Evolutionary conservation across 306 rosid genomes (phyloP), one percentile per base, ranked within the genome.

Genomic region (Canavalia gladiata): DNA sequence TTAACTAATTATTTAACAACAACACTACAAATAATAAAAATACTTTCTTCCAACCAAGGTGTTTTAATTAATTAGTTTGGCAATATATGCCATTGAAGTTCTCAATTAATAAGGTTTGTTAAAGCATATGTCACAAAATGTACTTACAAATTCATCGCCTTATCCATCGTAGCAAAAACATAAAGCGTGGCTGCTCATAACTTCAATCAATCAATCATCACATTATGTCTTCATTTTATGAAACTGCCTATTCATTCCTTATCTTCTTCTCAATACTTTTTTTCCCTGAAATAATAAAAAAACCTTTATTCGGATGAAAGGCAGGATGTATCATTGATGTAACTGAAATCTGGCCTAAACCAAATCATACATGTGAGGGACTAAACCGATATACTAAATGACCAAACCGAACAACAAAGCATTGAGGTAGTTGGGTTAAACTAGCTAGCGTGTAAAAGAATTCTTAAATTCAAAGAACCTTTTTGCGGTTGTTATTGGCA

Each of bases 21-120:
- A 33, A 34, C n/a, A 34, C 45, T 62, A 9, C 50, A 39, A 39
- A 25, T 6, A 13, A 7, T 2, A 45, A 35, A 2, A 68, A 46
- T 68, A 49, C 34, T 5, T 29, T 6, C 59, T 13, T 47, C n/a
- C 46, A 9, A 6, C 6, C 11, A 45, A 28, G 28, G 13, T 28
- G 49, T 5, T 28, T 28, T 66, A 42, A 43, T 28, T 66, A 42
- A 67, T 69, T 31, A 69, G 12, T 37, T 3, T 52, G 10, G 25
- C 54, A 35, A 35, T 18, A 18, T 18, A 18, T 72, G 35, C 2
- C 13, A 8, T 39, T 56, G 41, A 74, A 74, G 8, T 12, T 18
- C 8, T 57, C 41, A 18, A 35, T 50, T 64, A 76, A 49, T 51
- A 37, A 62, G 42, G 75, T 70, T 71, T 62, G 79, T 66, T 50